Evolutionary conservation across 805 yeast genomes (phyloP), one percentile per base, ranked within the genome.

Genomic region (Debaryomyces prosopidis): DNA sequence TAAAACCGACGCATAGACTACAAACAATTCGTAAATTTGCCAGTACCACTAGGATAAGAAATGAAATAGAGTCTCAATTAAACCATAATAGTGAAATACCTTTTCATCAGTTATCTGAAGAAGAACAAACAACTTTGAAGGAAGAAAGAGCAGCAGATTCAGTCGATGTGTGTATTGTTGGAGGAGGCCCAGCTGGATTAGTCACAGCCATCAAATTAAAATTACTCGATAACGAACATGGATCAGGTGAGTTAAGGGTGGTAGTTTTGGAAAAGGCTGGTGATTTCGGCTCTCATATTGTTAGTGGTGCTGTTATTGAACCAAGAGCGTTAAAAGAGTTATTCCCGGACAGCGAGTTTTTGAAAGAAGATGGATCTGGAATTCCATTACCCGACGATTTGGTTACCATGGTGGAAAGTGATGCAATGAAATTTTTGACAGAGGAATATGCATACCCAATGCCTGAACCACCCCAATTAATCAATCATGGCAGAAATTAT

Each of bases 101-200:
- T 2, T 39, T 26, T 6, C 15, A 15, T 4, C 19, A 33, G 26
- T 44, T 65, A 12, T 42, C 60, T 4, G 60, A 50, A 23, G 87
- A 81, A 15, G 71, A 74, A 38, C 69, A 69, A 51, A 79, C 68
- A 30, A 45, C 68, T 3, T 65, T 85, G 12, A 70, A 71, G 1
- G 85, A 81, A 49, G 88, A 84, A 50, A 74, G 98, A 45, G 96
- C 87, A 5, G 79, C 76, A 11, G 99, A 94, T 59, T 79, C 81
- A 27, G 97, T 89, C 20, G 99, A 94, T 64, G 96, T 94, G 17
- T 87, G 96, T 58, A 89, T 94, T 42, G 96, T 94, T 2, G 99
- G 99, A 36, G 98, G 96, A 30, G 99, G 99, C 0, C 98, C 98
- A 5, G 95, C 98, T 1, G 99, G 99, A 3, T 71, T 94, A 41